A percentile compares a stretch with the other conserved stretches of the same genome.
phyloP scores from a whole-genome alignment of 306 rosid genomes.

The Prunus mira region DNA sequence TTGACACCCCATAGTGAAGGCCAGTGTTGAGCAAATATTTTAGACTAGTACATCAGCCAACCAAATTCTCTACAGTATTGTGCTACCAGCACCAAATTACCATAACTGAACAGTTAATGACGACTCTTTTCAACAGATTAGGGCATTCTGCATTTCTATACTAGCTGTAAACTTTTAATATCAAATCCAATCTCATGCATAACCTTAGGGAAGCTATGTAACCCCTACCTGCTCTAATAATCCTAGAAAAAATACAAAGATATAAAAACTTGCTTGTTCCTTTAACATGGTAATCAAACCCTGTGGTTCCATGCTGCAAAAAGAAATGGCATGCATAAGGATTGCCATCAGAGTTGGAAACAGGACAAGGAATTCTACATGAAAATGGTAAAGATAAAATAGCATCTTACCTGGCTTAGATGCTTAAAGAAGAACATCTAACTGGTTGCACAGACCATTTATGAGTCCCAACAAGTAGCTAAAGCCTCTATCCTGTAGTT shows the following conservation, averaged over 20 bases:
- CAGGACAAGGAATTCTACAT: not conserved
- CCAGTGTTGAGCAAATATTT: too few relatives aligned
- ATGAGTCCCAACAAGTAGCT: constrained; percentile 34
- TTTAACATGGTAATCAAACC: constrained; percentile 7
- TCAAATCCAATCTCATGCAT: not conserved
- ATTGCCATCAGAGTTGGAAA: constrained; percentile 10
- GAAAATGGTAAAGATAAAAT: not conserved
- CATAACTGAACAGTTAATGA: not conserved
- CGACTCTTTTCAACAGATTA: not conserved
- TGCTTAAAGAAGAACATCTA: constrained; percentile 13
- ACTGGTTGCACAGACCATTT: constrained; percentile 37
- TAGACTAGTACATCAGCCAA: too few relatives aligned
- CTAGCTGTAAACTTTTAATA: not conserved
- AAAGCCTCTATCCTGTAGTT: constrained; percentile 41
- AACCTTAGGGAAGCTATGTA: not conserved
- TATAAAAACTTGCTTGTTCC: constrained; percentile 10
- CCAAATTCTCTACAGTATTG: not conserved
- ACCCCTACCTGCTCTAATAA: not conserved
- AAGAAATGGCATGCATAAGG: constrained; percentile 13
- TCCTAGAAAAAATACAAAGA: not conserved
- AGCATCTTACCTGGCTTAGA: constrained; percentile 16
- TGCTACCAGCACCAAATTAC: not conserved
- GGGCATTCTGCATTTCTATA: not conserved
- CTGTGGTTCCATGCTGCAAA: constrained; percentile 10
- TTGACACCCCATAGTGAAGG: too few relatives aligned